A percentile compares a stretch with the other conserved stretches of the same genome.
These are phyloP conservation scores for Alternaria gansuensis DNA, from an alignment of 2,329 filamentous ascomycete species.

Conservation along the genomic window DNA sequence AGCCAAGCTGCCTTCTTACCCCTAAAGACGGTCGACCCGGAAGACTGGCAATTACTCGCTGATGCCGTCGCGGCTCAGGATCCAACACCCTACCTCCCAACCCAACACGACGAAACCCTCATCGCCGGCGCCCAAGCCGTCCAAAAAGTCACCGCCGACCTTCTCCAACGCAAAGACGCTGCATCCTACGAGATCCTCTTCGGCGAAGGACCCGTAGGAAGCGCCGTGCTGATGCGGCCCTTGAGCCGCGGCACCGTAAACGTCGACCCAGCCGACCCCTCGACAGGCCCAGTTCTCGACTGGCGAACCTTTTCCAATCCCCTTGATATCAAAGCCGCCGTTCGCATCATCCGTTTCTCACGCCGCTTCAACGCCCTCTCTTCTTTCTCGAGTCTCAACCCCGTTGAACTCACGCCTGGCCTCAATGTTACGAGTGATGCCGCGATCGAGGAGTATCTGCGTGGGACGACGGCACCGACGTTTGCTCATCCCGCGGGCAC, in stretches of 20 bases:
- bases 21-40: slow-evolving; percentile 60
- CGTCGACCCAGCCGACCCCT: slow-evolving; percentile 41
- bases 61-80: slow-evolving; percentile 20
- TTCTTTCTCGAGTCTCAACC: slow-evolving; percentile 22
- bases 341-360: slow-evolving; percentile 39
- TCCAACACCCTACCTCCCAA: slow-evolving; percentile 23
- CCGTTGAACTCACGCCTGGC: slow-evolving; percentile 30
- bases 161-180: slow-evolving; percentile 30
- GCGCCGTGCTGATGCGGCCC: slow-evolving; percentile 12
- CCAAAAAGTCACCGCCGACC: slow-evolving; percentile 26
- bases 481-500: slow-evolving; percentile 33
- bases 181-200: slow-evolving; percentile 38
- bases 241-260: slow-evolving; percentile 41
- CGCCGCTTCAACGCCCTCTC: slow-evolving; percentile 29
- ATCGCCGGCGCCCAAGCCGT: slow-evolving; percentile 29
- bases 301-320: slow-evolving; percentile 42
- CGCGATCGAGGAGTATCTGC: neutral
- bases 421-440: slow-evolving; percentile 23
- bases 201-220: slow-evolving; percentile 17
- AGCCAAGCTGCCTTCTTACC: slow-evolving; percentile 60
- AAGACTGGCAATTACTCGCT: slow-evolving; percentile 16
- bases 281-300: slow-evolving; percentile 28
- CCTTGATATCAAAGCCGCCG: slow-evolving; percentile 39
- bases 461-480: slow-evolving; percentile 7
- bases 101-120: slow-evolving; percentile 11